Evolutionary conservation across 2,329 filamentous ascomycete genomes (phyloP), one percentile per base, ranked within the genome.

Genomic region (Arthrocladium fulminans): DNA sequence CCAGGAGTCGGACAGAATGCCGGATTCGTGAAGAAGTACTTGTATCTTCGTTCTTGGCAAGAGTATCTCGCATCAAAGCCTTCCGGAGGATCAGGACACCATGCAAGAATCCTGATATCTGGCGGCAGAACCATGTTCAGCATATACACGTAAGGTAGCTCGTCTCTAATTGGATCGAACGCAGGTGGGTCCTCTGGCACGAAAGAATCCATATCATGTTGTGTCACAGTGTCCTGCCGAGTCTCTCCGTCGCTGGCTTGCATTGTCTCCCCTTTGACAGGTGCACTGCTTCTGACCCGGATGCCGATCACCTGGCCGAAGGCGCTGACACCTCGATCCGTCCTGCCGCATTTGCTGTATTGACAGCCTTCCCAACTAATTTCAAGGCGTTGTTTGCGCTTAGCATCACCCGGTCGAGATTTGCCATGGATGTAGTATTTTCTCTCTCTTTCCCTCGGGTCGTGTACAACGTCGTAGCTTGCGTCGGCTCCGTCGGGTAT

Each of bases 1-100:
- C 73, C 69, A 0, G 83, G 80, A 3, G 78, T 73, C 0, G 88
- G 88, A 2, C 80, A 71, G 61, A 88, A 95, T 1, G 85, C 86
- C 0, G 92, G 92, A 63, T 96, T 88, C 0, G 92, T 97, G 71
- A 98, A 98, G 73, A 95, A 97, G 68, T 98, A 98, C 50, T 87
- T 82, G 70, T 98, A 98, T 56, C 86, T 83, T 19, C 92, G 78
- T 67, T 96, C 88, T 53, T 84, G 80, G 67, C 92, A 98, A 47
- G 86, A 88, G 74, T 96, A 96, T 34, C 92, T 82, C 3, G 92
- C 92, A 27, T 86, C 88, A 66, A 98, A 98, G 52, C 79, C 78
- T 7, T 76, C 68, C 0, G 89, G 87, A 13, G 85, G 86, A 24
- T 79, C 73, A 0, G 90, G 88, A 63, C 89, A 95, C 92, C 92